A percentile compares a stretch with the other conserved stretches of the same genome.
phyloP scores from a whole-genome alignment of 139 green algal genomes.

The Coccomyxa sp. region DNA sequence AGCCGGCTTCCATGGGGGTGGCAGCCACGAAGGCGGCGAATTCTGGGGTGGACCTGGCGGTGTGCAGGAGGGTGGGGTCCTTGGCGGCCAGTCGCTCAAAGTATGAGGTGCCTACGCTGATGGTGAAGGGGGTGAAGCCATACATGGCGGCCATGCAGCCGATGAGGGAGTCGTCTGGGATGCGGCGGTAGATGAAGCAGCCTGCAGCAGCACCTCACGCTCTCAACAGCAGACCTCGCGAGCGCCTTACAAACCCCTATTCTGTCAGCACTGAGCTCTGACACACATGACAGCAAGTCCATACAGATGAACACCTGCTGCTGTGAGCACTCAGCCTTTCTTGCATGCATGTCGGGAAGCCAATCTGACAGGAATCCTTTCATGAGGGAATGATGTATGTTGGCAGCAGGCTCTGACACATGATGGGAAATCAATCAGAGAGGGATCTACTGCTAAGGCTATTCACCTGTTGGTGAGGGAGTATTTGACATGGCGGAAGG shows the following conservation, averaged over 20 bases:
- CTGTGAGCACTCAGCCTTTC: not conserved
- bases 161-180: constrained; percentile 1
- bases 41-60: not conserved
- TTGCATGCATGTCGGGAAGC: no score
- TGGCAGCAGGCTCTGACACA: no score
- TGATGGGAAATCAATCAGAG: no score
- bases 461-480: not conserved
- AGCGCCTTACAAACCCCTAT: no score
- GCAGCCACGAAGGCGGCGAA: constrained; percentile 10
- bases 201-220: not conserved
- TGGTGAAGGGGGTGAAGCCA: constrained; percentile 9
- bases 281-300: no score
- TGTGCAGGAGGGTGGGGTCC: constrained; percentile 8
- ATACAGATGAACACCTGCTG: no score
- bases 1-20: not conserved
- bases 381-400: no score
- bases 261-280: no score
- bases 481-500: not conserved
- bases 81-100: constrained; percentile 11
- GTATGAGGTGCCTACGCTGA: constrained; percentile 17
- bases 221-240: no score
- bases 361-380: no score
- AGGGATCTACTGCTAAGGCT: no score
- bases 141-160: constrained; percentile 12
- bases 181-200: not conserved